Evolutionary conservation across 225 moss, liverwort and hornwort genomes (phyloP), one percentile per base, ranked within the genome.

Genomic region (Pseudoscleropodium purum): DNA sequence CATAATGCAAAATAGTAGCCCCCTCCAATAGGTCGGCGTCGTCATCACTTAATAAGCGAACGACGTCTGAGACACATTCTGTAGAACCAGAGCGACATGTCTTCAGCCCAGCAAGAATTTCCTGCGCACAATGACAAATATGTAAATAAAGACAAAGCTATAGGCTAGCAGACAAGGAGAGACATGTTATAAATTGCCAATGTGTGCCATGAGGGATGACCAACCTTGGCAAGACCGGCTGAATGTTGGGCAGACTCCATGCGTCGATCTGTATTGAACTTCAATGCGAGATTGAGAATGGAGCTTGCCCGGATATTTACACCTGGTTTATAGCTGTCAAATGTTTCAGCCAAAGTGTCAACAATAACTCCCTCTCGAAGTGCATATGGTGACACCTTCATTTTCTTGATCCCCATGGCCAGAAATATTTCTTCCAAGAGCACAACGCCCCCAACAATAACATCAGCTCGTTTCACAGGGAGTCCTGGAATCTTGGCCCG

Each of bases 301-400:
- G 94, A 95, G 88, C 89, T 88, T 60, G 89, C 88, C 43, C 94
- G 94, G 83, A 95, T 95, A 57, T 95, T 95, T 57, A 89, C 80
- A 74, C 94, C 93, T 85, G 94, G 94, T 72, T 89, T 86, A 73
- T 91, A 95, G 87, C 61, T 93, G 60, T 86, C 93, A 89, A 85
- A 92, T 19, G 91, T 91, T 87, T 93, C 93, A 75, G 93, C 85
- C 68, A 95, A 85, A 52, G 94, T 90, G 90, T 95, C 94, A 62
- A 95, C 91, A 89, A 95, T 95, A n/a, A 95, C 94, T 66, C 94
- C 94, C 89, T 95, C 94, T 75, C 94, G 92, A 85, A 95, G 91
- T 15, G 94, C 94, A 75, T 86, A 95, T 12, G 89, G 93, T 41
- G 94, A 95, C 41, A 95, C 93, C 88, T 91, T 93, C 93, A 95